phyloP scores from a whole-genome alignment of 148 eudicot genomes.

The Silene latifolia region DNA sequence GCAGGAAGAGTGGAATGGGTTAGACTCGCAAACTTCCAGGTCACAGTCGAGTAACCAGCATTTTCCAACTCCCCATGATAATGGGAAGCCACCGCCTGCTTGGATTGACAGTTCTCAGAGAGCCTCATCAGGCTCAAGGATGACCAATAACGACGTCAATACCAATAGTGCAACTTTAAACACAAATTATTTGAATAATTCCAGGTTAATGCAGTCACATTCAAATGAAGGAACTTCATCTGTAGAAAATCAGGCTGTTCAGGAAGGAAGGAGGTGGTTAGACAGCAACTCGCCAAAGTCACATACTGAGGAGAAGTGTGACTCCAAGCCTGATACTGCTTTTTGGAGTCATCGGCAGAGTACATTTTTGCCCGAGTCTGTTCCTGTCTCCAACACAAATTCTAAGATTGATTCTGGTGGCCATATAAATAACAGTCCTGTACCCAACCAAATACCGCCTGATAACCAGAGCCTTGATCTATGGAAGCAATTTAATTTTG shows the following conservation, averaged over 20 bases:
- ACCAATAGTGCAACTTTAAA: constrained; percentile 25
- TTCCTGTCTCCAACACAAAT: constrained; percentile 30
- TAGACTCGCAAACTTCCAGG: constrained; percentile 48
- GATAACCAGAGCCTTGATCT: constrained; percentile 39
- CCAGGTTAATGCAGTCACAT: constrained; percentile 38
- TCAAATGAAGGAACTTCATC: constrained; percentile 29
- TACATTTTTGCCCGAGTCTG: constrained; percentile 33
- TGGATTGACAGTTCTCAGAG: constrained; percentile 37
- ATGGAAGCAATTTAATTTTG: constrained; percentile 53
- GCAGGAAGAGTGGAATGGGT: constrained; percentile 67
- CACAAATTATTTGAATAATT: constrained; percentile 25
- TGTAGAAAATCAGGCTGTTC: constrained; percentile 37
- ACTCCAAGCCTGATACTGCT: constrained; percentile 28
- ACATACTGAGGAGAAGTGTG: constrained; percentile 37
- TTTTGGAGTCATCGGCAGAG: constrained; percentile 39
- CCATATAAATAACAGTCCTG: constrained; percentile 28
- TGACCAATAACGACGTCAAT: constrained; percentile 29
- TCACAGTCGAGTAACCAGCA: constrained; percentile 35
- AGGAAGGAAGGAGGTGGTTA: constrained; percentile 57
- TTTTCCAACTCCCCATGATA: constrained; percentile 30
- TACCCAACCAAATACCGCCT: constrained; percentile 28
- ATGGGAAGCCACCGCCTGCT: constrained; percentile 34
- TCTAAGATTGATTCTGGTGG: constrained; percentile 32
- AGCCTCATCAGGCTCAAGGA: constrained; percentile 31
- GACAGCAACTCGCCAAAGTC: constrained; percentile 39